These are phyloP conservation scores for Terfezia claveryi DNA, from an alignment of 495 filamentous ascomycete species.

Conservation along the genomic window DNA sequence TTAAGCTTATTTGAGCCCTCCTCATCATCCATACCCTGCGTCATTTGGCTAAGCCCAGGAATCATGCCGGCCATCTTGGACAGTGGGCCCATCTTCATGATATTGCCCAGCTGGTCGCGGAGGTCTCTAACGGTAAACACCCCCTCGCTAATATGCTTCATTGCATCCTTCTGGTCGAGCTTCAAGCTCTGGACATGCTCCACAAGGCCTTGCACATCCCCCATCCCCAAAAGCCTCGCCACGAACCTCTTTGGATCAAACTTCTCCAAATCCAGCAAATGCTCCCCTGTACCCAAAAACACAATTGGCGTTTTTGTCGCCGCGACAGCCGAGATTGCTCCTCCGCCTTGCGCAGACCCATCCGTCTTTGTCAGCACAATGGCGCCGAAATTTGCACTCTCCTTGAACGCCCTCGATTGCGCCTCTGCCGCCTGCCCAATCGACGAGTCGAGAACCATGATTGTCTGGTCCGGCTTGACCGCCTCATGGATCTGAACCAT, in stretches of 20 bases:
- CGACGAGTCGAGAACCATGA: constrained; percentile 89
- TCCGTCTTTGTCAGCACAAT: constrained; percentile 99
- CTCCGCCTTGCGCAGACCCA: constrained; percentile 81
- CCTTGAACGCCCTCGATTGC: constrained; percentile 91
- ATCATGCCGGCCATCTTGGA: constrained; percentile 99
- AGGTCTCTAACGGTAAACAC: constrained; percentile 92
- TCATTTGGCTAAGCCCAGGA: constrained; percentile 76
- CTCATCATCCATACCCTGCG: constrained; percentile 88
- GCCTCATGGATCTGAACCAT: constrained; percentile 94
- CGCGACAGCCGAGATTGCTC: constrained; percentile 94
- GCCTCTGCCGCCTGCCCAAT: constrained; percentile 92
- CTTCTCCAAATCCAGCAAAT: constrained; percentile 82
- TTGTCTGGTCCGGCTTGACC: constrained; percentile 85
- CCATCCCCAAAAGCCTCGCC: constrained; percentile 84
- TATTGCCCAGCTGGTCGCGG: constrained; percentile 83
- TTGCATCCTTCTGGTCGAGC: constrained; percentile 91
- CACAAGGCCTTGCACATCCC: constrained; percentile 81
- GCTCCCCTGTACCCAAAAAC: constrained; percentile 92
- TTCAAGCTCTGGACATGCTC: constrained; percentile 97
- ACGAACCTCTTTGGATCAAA: constrained; percentile 85
- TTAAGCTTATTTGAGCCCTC: constrained; percentile 80
- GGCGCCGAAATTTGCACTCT: constrained; percentile 88
- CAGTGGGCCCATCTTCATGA: constrained; percentile 98
- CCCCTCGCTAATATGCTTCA: constrained; percentile 92
- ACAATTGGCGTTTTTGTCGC: constrained; percentile 94